phyloP scores from a whole-genome alignment of 2,329 filamentous ascomycete species.

The Diaporthe ampelina region DNA sequence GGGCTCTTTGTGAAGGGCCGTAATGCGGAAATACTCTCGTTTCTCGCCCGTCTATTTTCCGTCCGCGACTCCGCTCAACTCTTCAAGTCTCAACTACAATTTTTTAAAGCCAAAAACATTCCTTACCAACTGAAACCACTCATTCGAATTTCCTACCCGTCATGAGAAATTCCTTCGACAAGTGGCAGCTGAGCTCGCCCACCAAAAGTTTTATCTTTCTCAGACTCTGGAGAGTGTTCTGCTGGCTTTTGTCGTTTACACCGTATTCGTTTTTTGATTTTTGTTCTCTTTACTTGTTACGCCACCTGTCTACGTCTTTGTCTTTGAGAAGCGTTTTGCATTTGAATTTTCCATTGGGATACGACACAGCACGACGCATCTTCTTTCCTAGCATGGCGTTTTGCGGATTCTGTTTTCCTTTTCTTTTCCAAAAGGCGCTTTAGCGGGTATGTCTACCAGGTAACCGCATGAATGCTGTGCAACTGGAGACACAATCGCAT shows the following conservation, averaged over 20 bases:
- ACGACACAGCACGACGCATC: constrained; percentile 32
- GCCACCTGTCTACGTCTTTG: constrained; percentile 29
- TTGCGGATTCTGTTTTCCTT: constrained; percentile 4
- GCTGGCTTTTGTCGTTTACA: constrained; percentile 27
- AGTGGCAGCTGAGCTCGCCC: constrained; percentile 1
- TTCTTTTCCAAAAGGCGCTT: background rate
- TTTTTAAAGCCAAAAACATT: constrained; percentile 2
- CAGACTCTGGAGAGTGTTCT: constrained; percentile 34
- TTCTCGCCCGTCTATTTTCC: background rate
- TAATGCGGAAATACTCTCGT: constrained; percentile 30
- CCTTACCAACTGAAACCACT: constrained; percentile 6
- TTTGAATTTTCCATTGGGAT: background rate
- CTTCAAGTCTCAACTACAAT: background rate
- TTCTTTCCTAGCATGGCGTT: constrained; percentile 39
- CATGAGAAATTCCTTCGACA: constrained; percentile 4
- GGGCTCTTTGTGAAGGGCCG: constrained; percentile 14
- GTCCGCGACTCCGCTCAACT: constrained; percentile 25
- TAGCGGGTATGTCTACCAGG: constrained; percentile 8
- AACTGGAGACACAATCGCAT: background rate
- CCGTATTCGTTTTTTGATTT: background rate
- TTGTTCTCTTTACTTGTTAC: constrained; percentile 7
- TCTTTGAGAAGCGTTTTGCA: background rate
- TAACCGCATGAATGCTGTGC: constrained; percentile 11
- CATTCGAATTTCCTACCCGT: constrained; percentile 17
- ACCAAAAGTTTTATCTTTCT: constrained; percentile 22